Percentiles rank a stretch among this genome's conserved stretches.
phyloP scores from a whole-genome alignment of 2,329 filamentous ascomycete species.

The Aspergillus neotritici region DNA sequence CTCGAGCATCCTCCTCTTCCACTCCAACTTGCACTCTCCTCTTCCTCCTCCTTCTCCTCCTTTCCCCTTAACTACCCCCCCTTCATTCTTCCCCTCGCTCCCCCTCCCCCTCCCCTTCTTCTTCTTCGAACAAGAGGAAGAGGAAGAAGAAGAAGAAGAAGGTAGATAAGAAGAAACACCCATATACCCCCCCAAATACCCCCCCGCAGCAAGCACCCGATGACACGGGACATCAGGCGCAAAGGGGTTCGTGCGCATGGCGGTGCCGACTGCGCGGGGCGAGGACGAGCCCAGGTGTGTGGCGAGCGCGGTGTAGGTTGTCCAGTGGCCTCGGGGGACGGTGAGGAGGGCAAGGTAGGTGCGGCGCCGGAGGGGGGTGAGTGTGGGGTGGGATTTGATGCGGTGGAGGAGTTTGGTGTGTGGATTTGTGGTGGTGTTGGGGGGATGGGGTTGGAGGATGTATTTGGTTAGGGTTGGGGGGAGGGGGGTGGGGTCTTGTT shows the following conservation, averaged over 20 bases:
- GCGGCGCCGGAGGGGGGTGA: constrained; percentile 46
- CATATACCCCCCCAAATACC: constrained; percentile 51
- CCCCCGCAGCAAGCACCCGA: constrained; percentile 68
- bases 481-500: not conserved
- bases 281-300: constrained; percentile 64
- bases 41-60: constrained; percentile 29
- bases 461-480: not conserved
- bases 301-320: constrained; percentile 71
- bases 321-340: constrained; percentile 68
- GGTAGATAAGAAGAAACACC: too few species aligned
- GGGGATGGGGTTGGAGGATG: constrained; percentile 1
- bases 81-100: constrained; percentile 39
- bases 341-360: constrained; percentile 70
- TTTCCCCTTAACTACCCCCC: constrained; percentile 35
- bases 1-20: constrained; percentile 31
- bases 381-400: constrained; percentile 41
- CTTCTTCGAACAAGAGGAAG: too few species aligned
- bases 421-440: constrained; percentile 3
- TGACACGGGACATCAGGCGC: constrained; percentile 78
- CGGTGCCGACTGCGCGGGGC: constrained; percentile 66
- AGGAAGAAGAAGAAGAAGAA: too few species aligned
- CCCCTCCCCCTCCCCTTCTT: constrained; percentile 42
- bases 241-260: constrained; percentile 71
- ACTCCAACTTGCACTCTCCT: constrained; percentile 31
- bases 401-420: constrained; percentile 32